Percentiles rank a stretch among this genome's conserved stretches.
Evolutionary conservation across 2,329 filamentous ascomycete species (phyloP).

Genomic region (Laburnicola sp.): DNA sequence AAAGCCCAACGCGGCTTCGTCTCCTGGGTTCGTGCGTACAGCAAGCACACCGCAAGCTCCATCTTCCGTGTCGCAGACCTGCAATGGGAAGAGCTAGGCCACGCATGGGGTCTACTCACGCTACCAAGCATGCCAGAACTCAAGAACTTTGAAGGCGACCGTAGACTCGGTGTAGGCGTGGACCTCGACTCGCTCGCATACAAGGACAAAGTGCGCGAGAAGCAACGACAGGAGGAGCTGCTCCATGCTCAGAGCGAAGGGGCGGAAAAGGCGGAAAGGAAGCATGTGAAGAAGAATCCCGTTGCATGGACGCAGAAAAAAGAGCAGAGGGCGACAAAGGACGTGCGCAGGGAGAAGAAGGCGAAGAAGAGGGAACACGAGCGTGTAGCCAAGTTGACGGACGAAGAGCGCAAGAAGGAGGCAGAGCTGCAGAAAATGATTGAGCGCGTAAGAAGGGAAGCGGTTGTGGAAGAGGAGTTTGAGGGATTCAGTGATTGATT

Average conservation of each 20-base stretch:
- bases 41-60: slow-evolving; percentile 84
- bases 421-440: slow-evolving; percentile 31
- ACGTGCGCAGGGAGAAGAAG: slow-evolving; percentile 41
- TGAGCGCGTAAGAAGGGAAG: slow-evolving; percentile 27
- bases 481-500: slow-evolving; percentile 41
- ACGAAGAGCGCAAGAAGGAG: slow-evolving; percentile 32
- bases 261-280: slow-evolving; percentile 31
- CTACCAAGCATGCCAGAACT: slow-evolving; percentile 92
- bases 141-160: slow-evolving; percentile 52
- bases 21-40: slow-evolving; percentile 89
- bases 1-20: slow-evolving; percentile 92
- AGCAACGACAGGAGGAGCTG: slow-evolving; percentile 44
- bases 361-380: slow-evolving; percentile 32
- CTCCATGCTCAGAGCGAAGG: slow-evolving; percentile 22
- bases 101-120: slow-evolving; percentile 82
- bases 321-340: slow-evolving; percentile 37
- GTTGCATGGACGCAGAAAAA: slow-evolving; percentile 44
- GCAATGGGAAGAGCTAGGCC: slow-evolving; percentile 80
- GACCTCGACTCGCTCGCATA: slow-evolving; percentile 49
- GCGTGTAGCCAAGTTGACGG: slow-evolving; percentile 28
- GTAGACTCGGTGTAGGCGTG: slow-evolving; percentile 45
- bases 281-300: slow-evolving; percentile 31
- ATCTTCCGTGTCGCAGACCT: slow-evolving; percentile 84
- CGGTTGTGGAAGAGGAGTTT: slow-evolving; percentile 35
- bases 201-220: slow-evolving; percentile 51